phyloP scores from a whole-genome alignment of 495 filamentous ascomycete genomes.

The Aspergillus wentii region DNA sequence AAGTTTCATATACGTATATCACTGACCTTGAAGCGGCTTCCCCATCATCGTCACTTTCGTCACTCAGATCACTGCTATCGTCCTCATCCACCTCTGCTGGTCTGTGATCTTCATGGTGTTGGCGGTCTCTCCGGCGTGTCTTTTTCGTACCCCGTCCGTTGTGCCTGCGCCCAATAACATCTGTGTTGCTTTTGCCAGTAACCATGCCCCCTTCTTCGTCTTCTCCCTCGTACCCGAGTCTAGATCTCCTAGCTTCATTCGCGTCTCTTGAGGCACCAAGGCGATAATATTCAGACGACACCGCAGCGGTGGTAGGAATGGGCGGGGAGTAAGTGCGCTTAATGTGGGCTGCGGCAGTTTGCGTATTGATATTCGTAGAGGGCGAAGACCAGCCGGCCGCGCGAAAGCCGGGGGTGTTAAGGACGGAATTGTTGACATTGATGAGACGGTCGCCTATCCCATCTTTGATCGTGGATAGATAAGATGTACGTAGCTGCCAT shows the following conservation, averaged over 20 bases:
- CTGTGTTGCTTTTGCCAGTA: constrained; percentile 67
- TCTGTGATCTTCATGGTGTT: constrained; percentile 48
- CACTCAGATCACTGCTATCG: constrained; percentile 93
- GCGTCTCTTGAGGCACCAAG: constrained; percentile 27
- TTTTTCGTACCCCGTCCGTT: constrained; percentile 45
- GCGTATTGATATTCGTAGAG: constrained; percentile 35
- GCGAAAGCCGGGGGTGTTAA: constrained; percentile 94
- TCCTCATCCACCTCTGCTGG: constrained; percentile 87
- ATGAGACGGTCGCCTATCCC: constrained; percentile 95
- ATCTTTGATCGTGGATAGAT: constrained; percentile 85
- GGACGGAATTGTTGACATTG: constrained; percentile 80
- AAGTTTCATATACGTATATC: background rate
- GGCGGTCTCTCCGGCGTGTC: constrained; percentile 32
- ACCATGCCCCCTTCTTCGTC: constrained; percentile 79
- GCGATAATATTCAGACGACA: constrained; percentile 78
- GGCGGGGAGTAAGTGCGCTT: constrained; percentile 94
- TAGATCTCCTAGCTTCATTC: constrained; percentile 23
- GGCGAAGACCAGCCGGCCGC: constrained; percentile 87
- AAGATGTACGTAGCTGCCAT: constrained; percentile 89
- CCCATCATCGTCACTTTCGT: constrained; percentile 89
- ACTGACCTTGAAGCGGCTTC: constrained; percentile 47
- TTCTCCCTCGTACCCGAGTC: constrained; percentile 63
- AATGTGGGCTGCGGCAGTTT: constrained; percentile 52
- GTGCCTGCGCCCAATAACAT: constrained; percentile 64
- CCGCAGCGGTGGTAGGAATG: constrained; percentile 71